A percentile compares a stretch with the other conserved stretches of the same genome.
Conservation (phyloP, 208 protist genomes). For the Leptomonas pyrrhocoris region DNA sequence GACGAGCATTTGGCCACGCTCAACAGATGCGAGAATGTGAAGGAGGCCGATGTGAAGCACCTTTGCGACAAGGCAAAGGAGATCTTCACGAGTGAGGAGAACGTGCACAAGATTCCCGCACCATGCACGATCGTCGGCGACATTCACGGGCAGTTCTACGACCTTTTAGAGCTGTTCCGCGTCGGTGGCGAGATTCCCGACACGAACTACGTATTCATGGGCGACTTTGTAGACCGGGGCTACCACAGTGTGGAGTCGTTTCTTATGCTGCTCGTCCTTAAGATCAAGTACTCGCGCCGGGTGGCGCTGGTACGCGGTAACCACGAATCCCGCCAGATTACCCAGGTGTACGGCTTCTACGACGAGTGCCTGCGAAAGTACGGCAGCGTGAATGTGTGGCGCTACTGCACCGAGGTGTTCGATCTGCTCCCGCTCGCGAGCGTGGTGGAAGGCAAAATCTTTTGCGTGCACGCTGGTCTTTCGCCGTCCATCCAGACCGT, state of each 20-base stretch:
- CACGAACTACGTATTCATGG: conserved; percentile 98
- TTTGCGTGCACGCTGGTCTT: conserved; percentile 99
- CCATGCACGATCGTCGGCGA: conserved; percentile 95
- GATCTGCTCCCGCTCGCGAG: conserved; percentile 98
- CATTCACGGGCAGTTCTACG: conserved; percentile 97
- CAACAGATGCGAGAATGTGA: conserved; percentile 93
- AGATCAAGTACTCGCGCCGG: conserved; percentile 96
- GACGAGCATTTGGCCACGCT: conserved; percentile 97
- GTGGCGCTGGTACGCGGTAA: conserved; percentile 97
- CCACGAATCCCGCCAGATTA: conserved; percentile 96
- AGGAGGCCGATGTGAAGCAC: conserved; percentile 92
- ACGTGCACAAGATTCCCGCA: conserved; percentile 90
- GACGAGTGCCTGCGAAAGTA: conserved; percentile 99
- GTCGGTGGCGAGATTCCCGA: conserved; percentile 96
- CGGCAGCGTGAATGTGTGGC: conserved; percentile 99
- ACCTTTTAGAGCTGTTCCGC: conserved; percentile 97
- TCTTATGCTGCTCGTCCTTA: conserved; percentile 97
- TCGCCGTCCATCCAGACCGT: conserved; percentile 98
- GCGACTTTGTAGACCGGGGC: conserved; percentile 99
- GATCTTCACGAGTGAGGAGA: conserved; percentile 88
- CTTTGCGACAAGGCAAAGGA: conserved; percentile 84
- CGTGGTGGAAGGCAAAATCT: conserved; percentile 98
- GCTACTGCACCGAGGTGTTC: conserved; percentile 99
- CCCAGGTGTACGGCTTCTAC: conserved; percentile 99
- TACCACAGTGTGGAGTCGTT: conserved; percentile 99